Evolutionary conservation across 1,284 basidiomycete genomes (phyloP).

Genomic region (Leccinum griseonigrum): DNA sequence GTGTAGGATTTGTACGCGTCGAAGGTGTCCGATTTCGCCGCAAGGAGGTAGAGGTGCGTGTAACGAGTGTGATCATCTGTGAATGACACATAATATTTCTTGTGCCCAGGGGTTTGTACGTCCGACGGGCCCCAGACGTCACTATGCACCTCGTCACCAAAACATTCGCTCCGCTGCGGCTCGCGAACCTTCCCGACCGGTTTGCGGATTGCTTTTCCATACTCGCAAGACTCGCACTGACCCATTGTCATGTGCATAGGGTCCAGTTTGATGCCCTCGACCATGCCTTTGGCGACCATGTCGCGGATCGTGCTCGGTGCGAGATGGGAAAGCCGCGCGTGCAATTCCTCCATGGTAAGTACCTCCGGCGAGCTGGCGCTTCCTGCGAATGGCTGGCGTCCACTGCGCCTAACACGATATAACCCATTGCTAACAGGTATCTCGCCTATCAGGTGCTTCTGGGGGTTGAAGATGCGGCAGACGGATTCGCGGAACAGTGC

Average conservation of each 20-base stretch:
- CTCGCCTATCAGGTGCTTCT: no score
- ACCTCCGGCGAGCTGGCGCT: no score
- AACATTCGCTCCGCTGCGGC: fast-evolving
- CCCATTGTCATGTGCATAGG: neutral
- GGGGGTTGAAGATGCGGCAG: no score
- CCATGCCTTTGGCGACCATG: conserved; percentile 2
- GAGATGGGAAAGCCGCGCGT: no score
- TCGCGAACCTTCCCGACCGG: neutral
- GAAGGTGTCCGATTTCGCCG: neutral
- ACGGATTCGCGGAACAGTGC: no score
- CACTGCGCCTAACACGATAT: no score
- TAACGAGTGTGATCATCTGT: no score
- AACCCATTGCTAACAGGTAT: no score
- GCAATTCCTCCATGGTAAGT: no score
- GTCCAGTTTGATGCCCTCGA: neutral
- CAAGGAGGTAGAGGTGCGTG: neutral
- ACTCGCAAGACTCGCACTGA: neutral
- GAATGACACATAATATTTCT: neutral
- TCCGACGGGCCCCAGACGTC: neutral
- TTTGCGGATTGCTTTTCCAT: neutral
- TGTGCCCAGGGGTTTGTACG: neutral
- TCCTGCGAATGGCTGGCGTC: no score
- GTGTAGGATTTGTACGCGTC: neutral
- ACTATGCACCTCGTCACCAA: neutral
- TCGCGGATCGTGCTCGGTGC: neutral